Evolutionary conservation across 1,284 basidiomycete genomes (phyloP).

Genomic region (Serendipita sp.): DNA sequence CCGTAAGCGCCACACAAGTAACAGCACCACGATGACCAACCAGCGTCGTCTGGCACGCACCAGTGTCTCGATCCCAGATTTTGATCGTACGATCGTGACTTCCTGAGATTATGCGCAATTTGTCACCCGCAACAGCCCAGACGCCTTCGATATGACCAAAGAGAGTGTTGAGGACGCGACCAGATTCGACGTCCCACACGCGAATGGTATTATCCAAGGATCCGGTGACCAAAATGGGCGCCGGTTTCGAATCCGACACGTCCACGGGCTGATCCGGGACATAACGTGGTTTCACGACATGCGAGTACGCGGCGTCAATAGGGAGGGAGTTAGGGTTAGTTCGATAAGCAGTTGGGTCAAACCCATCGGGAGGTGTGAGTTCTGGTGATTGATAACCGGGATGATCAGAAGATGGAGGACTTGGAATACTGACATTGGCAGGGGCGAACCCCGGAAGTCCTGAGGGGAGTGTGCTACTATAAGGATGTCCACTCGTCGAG

Average conservation of each 20-base stretch:
- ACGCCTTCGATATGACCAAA: slow-evolving; percentile 98
- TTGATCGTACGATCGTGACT: slow-evolving; percentile 90
- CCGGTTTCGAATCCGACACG: slow-evolving; percentile 1
- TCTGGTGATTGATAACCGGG: slow-evolving; percentile 15
- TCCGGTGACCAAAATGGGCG: slow-evolving; percentile 74
- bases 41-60: slow-evolving; percentile 76
- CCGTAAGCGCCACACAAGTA: slow-evolving; percentile 78
- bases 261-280: neutral
- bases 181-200: slow-evolving; percentile 88
- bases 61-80: slow-evolving; percentile 90
- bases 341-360: slow-evolving; percentile 16
- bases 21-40: slow-evolving; percentile 92
- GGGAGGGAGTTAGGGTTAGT: slow-evolving; percentile 9
- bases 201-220: slow-evolving; percentile 94
- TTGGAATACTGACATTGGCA: slow-evolving; percentile 15
- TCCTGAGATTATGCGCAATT: slow-evolving; percentile 79
- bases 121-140: slow-evolving; percentile 89
- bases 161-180: slow-evolving; percentile 65
- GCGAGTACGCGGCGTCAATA: slow-evolving; percentile 1
- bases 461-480: slow-evolving; percentile 13
- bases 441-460: slow-evolving; percentile 16
- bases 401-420: slow-evolving; percentile 13
- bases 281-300: neutral
- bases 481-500: slow-evolving; percentile 11
- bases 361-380: slow-evolving; percentile 14